Base-by-base conservation (phyloP, 2,329 filamentous ascomycete species). In the Hymenoscyphus scutula region DNA sequence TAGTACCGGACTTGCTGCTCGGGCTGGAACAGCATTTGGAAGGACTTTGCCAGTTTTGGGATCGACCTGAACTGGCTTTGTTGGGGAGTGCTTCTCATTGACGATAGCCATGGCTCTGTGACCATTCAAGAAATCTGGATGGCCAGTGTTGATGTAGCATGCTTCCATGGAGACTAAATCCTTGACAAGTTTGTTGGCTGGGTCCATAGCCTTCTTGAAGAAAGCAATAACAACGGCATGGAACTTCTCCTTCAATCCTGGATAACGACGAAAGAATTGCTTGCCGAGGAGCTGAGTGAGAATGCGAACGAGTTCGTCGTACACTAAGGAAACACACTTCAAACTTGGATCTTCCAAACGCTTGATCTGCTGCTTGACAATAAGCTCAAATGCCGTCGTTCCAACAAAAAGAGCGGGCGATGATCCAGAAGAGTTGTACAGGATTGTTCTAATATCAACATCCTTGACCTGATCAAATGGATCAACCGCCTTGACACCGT, bases 371-470 rank as follows among this genome's bases (percentile, higher is more conserved):
- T 97, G 92, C 84, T 98, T 99, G 69, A 98, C 94, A 70, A 99
- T 97, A 68, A 97, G 82, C 78, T 99, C 95, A 72, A 99, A 99
- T n/a, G 95, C 95, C 6, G 91, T 96, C 7, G 95, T 98, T 61
- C 95, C 95, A 32, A 99, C 95, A 74, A 99, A 99, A 7, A 99
- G 86, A 1, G 95, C 94, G 0, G 95, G 95, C 1, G 94, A 97
- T 32, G 95, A 95, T 74, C 95, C 95, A n/a, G 95, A 98, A 27
- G 95, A 98, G 84, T 99, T 99, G 86, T 96, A 96, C 8, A 99
- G 85, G 65, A 97, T 94, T 27, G 92, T 98, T 70, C 96, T 89
- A 71, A 99, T 99, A 74, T 99, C 95, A 64, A 94, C 88, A 76
- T 99, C 95, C 81, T 98, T 99, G 77, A 98, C 92, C 68, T 93